Conservation (phyloP, 208 protist species). For the Endotrypanum monterogeii region DNA sequence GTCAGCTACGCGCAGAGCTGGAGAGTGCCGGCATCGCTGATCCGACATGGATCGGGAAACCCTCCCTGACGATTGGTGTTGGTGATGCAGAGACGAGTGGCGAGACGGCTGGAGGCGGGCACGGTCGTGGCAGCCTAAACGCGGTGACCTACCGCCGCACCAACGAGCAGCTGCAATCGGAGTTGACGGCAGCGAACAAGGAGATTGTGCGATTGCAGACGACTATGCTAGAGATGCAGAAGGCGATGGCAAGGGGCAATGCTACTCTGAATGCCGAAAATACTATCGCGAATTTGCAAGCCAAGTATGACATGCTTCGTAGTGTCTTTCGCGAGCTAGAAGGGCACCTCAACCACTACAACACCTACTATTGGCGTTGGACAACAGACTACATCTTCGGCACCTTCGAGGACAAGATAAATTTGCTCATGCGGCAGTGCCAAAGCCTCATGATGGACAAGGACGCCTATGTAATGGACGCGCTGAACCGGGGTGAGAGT, state of each 20-base stretch:
- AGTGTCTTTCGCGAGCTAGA: constrained; percentile 13
- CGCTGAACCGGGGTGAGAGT: constrained; percentile 23
- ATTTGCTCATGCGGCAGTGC: constrained; percentile 18
- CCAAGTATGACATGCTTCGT: background rate
- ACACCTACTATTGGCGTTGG: constrained; percentile 18
- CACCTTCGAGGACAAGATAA: constrained; percentile 35
- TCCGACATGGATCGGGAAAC: constrained; percentile 26
- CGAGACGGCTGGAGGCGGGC: background rate
- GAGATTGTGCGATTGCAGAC: constrained; percentile 26
- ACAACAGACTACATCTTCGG: constrained; percentile 28
- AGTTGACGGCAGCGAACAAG: constrained; percentile 25
- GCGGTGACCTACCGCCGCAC: constrained; percentile 20
- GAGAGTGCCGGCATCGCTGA: constrained; percentile 44
- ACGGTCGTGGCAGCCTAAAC: background rate
- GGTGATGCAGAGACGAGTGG: background rate
- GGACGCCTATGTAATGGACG: constrained; percentile 25
- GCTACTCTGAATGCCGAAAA: background rate
- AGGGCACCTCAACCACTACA: constrained; percentile 24
- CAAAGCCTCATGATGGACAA: constrained; percentile 18
- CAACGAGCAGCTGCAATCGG: constrained; percentile 27
- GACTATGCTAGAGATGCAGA: constrained; percentile 22
- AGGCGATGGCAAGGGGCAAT: constrained; percentile 1
- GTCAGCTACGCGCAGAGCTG: constrained; percentile 48
- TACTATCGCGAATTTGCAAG: constrained; percentile 10
- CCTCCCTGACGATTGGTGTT: background rate